Evolutionary conservation across 768 basidiomycete genomes (phyloP), one percentile per base, ranked within the genome.

Genomic region (Tephrocybe rancida): DNA sequence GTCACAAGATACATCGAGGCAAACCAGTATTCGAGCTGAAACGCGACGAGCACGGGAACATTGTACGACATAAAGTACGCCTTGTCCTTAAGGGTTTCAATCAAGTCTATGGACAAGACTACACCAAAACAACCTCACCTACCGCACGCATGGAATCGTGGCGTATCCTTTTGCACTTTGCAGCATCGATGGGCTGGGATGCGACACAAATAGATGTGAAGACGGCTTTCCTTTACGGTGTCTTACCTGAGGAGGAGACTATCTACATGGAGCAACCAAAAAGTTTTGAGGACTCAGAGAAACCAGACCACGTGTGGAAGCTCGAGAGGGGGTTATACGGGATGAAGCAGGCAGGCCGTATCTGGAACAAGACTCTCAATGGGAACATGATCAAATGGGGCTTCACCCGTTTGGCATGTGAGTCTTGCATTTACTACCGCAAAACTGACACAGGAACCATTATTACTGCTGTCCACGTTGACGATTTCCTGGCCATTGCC

Each of bases 1-100:
- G 67, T 18, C 26, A 26, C 26, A 13, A 63, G 49, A 2, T 57
- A 64, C 43, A 9, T 38, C 0, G 62, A 69, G 1, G 66, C 48
- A 52, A 0, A 42, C 54, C 49, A 0, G 44, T 62, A 4, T 63
- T 54, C 54, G 64, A 61, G 27, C 56, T 56, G 5, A 76, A 76
- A 55, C 46, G 52, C 10, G 63, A 78, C 48, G 57, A 64, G 18
- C 11, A 55, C 1, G 74, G 75, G 1, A 47, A 56, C 0, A 45
- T 71, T 0, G 52, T 61, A 0, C 47, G 66, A 13, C 67, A 66
- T 55, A 80, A 59, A 25, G 50, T 51, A 1, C 14, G 70, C 0
- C 67, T 73, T 22, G 74, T 82, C 0, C 70, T 75, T 22, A 68
- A 73, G 48, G 78, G 81, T 0, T 77, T 66, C 58, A 58, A 73